Conservation (phyloP, 257 asterid species). For the Marsdenia floribunda region DNA sequence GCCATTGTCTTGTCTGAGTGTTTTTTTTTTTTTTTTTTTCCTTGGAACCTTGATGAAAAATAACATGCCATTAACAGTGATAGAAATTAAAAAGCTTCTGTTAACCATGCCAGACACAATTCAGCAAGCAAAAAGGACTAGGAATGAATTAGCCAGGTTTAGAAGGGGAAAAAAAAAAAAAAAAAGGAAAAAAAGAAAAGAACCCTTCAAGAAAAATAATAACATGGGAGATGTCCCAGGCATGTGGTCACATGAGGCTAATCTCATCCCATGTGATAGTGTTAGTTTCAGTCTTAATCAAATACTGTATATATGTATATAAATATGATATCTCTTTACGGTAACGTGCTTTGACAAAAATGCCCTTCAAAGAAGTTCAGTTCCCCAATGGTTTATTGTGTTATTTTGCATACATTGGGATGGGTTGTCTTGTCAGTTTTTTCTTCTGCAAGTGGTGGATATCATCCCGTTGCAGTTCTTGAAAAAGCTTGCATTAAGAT, state of each 20-base stretch:
- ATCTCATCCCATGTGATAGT: conserved; percentile 54
- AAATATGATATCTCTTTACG: neutral
- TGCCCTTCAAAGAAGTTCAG: conserved; percentile 23
- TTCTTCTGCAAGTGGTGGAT: conserved; percentile 27
- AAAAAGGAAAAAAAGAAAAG: neutral
- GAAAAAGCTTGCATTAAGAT: conserved; percentile 33
- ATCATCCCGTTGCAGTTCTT: conserved; percentile 24
- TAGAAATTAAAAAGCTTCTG: neutral
- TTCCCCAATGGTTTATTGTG: conserved; percentile 6
- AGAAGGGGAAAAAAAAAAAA: neutral
- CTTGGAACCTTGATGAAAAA: neutral
- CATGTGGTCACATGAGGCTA: conserved; percentile 74
- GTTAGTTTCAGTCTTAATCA: conserved; percentile 35
- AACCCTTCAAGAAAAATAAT: conserved; percentile 22
- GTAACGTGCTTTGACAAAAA: conserved; percentile 16
- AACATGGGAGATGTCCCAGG: conserved; percentile 47
- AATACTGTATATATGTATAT: neutral
- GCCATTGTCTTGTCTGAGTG: neutral
- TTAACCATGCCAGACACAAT: neutral
- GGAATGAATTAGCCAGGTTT: neutral
- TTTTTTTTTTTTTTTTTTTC: no score
- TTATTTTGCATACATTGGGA: conserved; percentile 14
- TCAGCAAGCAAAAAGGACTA: neutral
- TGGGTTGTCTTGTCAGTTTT: conserved; percentile 36
- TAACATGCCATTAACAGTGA: neutral